phyloP scores from a whole-genome alignment of 2,329 filamentous ascomycete species.

The Apiospora phragmitis region DNA sequence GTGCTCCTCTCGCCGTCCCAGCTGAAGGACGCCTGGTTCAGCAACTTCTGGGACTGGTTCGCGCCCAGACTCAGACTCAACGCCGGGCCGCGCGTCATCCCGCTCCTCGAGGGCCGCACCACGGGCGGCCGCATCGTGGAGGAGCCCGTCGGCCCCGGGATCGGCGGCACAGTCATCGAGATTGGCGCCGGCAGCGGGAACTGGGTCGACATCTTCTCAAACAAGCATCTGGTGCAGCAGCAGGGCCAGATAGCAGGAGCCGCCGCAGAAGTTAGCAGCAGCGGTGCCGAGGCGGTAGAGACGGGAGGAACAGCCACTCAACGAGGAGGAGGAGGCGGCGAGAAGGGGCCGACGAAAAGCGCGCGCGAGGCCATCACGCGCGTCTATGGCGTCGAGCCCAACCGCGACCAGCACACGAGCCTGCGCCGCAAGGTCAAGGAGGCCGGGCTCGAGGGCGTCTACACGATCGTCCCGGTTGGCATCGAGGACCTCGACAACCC shows the following conservation, averaged over 20 bases:
- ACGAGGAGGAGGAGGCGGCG: neutral
- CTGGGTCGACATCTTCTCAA: slow-evolving; percentile 56
- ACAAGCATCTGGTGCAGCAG: slow-evolving; percentile 24
- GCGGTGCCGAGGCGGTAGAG: no score
- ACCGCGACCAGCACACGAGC: slow-evolving; percentile 49
- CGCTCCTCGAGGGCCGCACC: slow-evolving; percentile 54
- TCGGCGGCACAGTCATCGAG: slow-evolving; percentile 58
- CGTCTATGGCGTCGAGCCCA: slow-evolving; percentile 67
- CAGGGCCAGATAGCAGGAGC: neutral
- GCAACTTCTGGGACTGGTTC: slow-evolving; percentile 57
- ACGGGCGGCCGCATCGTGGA: slow-evolving; percentile 36
- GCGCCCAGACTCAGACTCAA: slow-evolving; percentile 51
- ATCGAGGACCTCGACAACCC: slow-evolving; percentile 55
- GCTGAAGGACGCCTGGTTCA: slow-evolving; percentile 58
- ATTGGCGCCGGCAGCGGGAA: slow-evolving; percentile 62
- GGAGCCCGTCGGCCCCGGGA: slow-evolving; percentile 35
- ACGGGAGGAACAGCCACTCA: neutral
- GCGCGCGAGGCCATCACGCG: slow-evolving; percentile 35
- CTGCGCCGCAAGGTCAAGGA: slow-evolving; percentile 48
- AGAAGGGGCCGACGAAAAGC: slow-evolving; percentile 11
- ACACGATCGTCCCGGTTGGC: slow-evolving; percentile 63
- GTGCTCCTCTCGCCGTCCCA: slow-evolving; percentile 42
- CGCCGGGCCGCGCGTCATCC: slow-evolving; percentile 46
- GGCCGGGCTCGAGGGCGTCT: slow-evolving; percentile 55
- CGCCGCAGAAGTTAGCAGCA: neutral